phyloP scores from a whole-genome alignment of 2,329 filamentous ascomycete genomes.

The Fusarium subtropicale region DNA sequence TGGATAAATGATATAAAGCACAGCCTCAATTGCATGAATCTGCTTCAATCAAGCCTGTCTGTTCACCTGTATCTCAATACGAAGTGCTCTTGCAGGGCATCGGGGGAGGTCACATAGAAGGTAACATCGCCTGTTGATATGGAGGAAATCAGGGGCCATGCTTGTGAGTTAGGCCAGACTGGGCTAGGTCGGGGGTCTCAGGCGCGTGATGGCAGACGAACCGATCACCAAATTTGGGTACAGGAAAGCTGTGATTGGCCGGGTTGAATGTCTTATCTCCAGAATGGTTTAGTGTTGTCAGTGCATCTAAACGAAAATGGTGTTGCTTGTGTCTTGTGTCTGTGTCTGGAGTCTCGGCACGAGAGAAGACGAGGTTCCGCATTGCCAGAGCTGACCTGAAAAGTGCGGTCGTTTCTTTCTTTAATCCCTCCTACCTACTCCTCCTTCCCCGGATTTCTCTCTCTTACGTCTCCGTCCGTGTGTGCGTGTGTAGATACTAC shows the following conservation, averaged over 20 bases:
- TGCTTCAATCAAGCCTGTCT: neutral
- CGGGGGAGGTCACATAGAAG: conserved; percentile 4
- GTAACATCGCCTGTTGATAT: conserved; percentile 24
- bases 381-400: conserved; percentile 7
- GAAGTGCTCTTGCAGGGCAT: neutral
- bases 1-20: no score
- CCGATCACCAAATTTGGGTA: conserved; percentile 20
- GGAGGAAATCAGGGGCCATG: conserved; percentile 23
- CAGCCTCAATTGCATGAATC: neutral
- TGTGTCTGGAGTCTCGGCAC: conserved; percentile 29
- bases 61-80: conserved; percentile 7
- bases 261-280: conserved; percentile 12
- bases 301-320: conserved; percentile 33
- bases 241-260: conserved; percentile 12
- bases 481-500: conserved; percentile 25
- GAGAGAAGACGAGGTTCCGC: conserved; percentile 23
- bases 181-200: conserved; percentile 9
- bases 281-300: conserved; percentile 25
- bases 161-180: neutral
- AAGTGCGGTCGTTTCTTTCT: conserved; percentile 17
- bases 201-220: conserved; percentile 22
- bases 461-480: conserved; percentile 11
- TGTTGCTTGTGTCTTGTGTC: conserved; percentile 22
- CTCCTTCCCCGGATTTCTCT: conserved; percentile 21
- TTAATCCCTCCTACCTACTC: conserved; percentile 40